Base-by-base conservation (phyloP, 176 grass and related monocot species). In the Areca catechu region DNA sequence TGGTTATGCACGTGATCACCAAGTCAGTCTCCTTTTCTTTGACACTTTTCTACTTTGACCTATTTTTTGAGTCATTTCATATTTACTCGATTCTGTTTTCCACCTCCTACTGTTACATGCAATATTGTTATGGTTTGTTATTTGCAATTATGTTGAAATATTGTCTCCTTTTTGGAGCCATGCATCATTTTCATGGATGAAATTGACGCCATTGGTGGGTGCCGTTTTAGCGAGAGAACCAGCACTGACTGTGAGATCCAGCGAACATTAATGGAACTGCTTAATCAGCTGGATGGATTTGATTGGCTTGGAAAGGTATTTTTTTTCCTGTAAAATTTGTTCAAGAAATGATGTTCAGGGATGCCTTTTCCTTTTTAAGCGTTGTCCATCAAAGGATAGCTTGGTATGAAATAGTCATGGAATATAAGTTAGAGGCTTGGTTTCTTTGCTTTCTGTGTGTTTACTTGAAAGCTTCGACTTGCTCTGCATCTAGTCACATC, bases 171-270 rank as follows among this genome's bases (percentile, higher is more conserved):
- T 34, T 5, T 70, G 15, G 71, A 91, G 92, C 92, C 92, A 49
- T 97, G 92, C 48, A 91, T 91, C 65, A 97, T 97, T 77, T 97
- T 97, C 72, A 97, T 97, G 92, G 92, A 91, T 73, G 86, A 97
- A 68, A 91, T 97, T 16, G 92, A 97, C 88, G 92, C 92, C 51
- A 91, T 97, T 0, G 92, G 92, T 58, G 92, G 92, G 20, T 71
- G 92, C 53, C 79, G 92, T 75, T 97, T 97, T 67, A 97, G 83
- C 7, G 92, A 97, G 78, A 86, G 92, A 23, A 91, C 92, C 4
- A 97, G 92, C 66, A 83, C 86, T 0, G 92, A 97, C 51, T 83
- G 92, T 65, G 92, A 97, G 59, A 91, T 97, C 48, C 92, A 97
- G 57, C 70, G 92, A 62, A 97, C 92, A 47, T 73, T 91, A 66